These are phyloP conservation scores for Botrytis tulipae DNA, from an alignment of 2,329 filamentous ascomycete genomes.

Conservation along the genomic window DNA sequence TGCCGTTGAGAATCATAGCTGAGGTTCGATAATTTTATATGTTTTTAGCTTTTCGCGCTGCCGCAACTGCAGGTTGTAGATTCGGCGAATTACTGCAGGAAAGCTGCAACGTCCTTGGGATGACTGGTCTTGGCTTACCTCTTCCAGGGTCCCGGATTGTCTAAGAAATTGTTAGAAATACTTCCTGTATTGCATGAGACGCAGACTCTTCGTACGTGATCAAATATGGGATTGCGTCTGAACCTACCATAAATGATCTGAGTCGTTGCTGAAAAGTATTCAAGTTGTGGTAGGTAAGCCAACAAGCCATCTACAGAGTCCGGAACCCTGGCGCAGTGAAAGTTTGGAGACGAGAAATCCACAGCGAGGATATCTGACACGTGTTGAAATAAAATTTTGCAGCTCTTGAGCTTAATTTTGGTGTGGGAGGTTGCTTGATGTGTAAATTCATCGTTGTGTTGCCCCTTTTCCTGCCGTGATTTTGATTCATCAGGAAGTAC, in stretches of 20 bases:
- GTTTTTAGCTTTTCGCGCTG: neutral
- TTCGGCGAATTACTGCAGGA: constrained; percentile 14
- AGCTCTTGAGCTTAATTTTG: neutral
- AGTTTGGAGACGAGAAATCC: constrained; percentile 20
- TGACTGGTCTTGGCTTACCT: constrained; percentile 5
- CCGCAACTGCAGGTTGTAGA: constrained; percentile 1
- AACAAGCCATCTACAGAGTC: constrained; percentile 13
- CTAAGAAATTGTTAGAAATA: neutral
- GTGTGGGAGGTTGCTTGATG: neutral
- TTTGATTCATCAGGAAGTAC: neutral
- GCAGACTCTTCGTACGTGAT: constrained; percentile 4
- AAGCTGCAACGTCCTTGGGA: constrained; percentile 1
- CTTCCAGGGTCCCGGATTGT: constrained; percentile 14
- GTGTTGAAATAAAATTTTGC: constrained; percentile 14
- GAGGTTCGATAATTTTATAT: constrained; percentile 2
- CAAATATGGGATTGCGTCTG: constrained; percentile 6
- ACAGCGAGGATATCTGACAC: constrained; percentile 10
- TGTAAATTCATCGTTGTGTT: constrained; percentile 11
- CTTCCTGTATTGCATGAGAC: constrained; percentile 6
- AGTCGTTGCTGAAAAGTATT: constrained; percentile 11
- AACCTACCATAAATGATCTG: neutral
- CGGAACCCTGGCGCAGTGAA: constrained; percentile 2
- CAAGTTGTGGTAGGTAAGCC: constrained; percentile 1
- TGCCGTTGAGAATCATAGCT: constrained; percentile 3
- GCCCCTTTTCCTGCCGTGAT: neutral